These are phyloP conservation scores for Toxicodendron radicans DNA, from an alignment of 345 rosid genomes.

Conservation along the genomic window DNA sequence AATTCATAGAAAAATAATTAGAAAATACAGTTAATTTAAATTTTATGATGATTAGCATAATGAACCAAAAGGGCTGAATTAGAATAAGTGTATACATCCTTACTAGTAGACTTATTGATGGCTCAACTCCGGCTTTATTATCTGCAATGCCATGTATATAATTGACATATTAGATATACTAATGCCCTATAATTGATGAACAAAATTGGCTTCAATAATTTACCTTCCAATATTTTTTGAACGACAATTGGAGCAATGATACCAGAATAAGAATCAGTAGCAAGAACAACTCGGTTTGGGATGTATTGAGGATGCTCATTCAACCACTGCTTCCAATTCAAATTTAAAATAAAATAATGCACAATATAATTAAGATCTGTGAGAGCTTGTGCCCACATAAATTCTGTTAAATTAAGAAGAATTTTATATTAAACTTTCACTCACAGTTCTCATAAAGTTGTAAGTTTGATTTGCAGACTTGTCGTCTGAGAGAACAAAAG, in stretches of 20 bases:
- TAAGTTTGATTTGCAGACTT: neutral
- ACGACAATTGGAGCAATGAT: slow-evolving; percentile 15
- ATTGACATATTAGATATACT: neutral
- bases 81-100: neutral
- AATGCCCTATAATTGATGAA: neutral
- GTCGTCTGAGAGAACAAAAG: slow-evolving; percentile 1
- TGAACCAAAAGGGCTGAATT: neutral
- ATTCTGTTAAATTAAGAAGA: too few relatives aligned
- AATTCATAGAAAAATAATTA: neutral
- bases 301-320: slow-evolving; percentile 11
- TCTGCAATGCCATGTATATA: neutral
- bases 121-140: neutral
- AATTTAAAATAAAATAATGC: neutral
- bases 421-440: neutral
- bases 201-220: neutral
- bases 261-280: slow-evolving; percentile 24
- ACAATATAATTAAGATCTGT: neutral
- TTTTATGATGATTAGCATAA: neutral
- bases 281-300: slow-evolving; percentile 14
- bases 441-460: slow-evolving; percentile 12
- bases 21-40: too few relatives aligned
- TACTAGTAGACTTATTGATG: neutral
- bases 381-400: neutral
- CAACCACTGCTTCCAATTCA: slow-evolving; percentile 22
- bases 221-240: slow-evolving; percentile 16